These are phyloP conservation scores for Celoporthe dispersa DNA, from an alignment of 2,329 filamentous ascomycete species.

Conservation along the genomic window DNA sequence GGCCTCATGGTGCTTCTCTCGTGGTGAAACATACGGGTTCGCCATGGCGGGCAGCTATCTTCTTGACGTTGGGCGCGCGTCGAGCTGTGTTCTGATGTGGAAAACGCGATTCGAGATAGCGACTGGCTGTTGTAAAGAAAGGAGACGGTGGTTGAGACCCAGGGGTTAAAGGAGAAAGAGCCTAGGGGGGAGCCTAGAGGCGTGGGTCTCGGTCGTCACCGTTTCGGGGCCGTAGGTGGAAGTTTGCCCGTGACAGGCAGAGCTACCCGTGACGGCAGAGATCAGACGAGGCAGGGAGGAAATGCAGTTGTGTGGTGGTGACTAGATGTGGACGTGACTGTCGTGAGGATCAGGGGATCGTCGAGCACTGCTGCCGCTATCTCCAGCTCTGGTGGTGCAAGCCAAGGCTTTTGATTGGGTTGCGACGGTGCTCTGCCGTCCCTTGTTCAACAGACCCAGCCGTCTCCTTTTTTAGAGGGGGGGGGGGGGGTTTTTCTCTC, in stretches of 20 bases:
- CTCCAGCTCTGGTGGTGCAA: slow-evolving; percentile 7
- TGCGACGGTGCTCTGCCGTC: background rate
- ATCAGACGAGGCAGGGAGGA: background rate
- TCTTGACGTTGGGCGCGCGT: slow-evolving; percentile 23
- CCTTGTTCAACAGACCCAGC: slow-evolving; percentile 11
- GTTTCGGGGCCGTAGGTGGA: slow-evolving; percentile 22
- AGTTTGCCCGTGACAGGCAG: slow-evolving; percentile 22
- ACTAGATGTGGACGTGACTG: background rate
- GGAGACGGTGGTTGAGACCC: slow-evolving; percentile 25
- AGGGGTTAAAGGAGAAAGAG: slow-evolving; percentile 27
- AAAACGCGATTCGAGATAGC: slow-evolving; percentile 15
- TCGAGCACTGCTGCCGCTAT: background rate
- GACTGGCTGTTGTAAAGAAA: slow-evolving; percentile 20
- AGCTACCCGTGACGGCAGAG: slow-evolving; percentile 3
- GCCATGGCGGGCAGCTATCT: slow-evolving; percentile 28
- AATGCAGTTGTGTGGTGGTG: background rate
- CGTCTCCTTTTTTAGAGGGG: slow-evolving; percentile 4
- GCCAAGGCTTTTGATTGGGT: background rate
- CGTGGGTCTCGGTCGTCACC: slow-evolving; percentile 30
- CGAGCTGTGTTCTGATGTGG: slow-evolving; percentile 18
- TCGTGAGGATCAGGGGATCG: background rate
- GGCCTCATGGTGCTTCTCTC: background rate
- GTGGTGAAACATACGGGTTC: slow-evolving; percentile 27
- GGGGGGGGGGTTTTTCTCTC: background rate
- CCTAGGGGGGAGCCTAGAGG: slow-evolving; percentile 24